Base-by-base conservation (phyloP, 192 early-diverging fungal genomes). In the Bifiguratus adelaidae region DNA sequence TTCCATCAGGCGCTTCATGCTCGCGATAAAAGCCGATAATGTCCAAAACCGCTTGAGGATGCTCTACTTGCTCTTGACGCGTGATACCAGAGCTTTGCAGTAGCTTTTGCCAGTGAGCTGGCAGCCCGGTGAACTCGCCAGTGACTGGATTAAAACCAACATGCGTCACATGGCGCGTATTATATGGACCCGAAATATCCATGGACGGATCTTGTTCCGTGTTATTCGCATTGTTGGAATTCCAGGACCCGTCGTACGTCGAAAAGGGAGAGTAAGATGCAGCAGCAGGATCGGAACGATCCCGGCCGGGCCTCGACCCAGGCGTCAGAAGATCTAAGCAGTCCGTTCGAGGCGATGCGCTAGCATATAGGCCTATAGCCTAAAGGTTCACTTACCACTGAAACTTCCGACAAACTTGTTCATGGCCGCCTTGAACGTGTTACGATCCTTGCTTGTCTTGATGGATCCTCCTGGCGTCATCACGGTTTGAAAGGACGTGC, bases 81-180 rank as follows among this genome's bases (percentile, higher is more conserved):
- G 91, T 79, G 47, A 98, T 98, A 28, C 95, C 95, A 37, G 92
- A 85, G 47, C 95, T 86, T 55, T 86, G 80, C 24, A 98, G 73
- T 63, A 98, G 69, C 23, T 81, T 71, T 25, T 89, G 82, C 93
- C 95, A 98, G 65, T 92, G 88, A 56, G 82, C 77, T 19, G 95
- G 95, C 34, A 98, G 61, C 30, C 95, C 95, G 27, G 86, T 88
- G 49, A 91, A 91, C 72, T 98, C 92, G 30, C 92, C 93, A 28
- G 91, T 94, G 43, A 91, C 91, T 49, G 85, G 82, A 61, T 98
- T 92, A 61, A 89, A 98, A 5, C 95, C 95, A 36, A 97, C 95
- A 61, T 98, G 95, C 18, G 93, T 96, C 33, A 98, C 73, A 68
- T 98, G 95, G 30, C 94, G 84, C 13, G 95, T 85, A 58, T 96